phyloP scores from a whole-genome alignment of 208 protist species.

The Leishmania gerbilli region DNA sequence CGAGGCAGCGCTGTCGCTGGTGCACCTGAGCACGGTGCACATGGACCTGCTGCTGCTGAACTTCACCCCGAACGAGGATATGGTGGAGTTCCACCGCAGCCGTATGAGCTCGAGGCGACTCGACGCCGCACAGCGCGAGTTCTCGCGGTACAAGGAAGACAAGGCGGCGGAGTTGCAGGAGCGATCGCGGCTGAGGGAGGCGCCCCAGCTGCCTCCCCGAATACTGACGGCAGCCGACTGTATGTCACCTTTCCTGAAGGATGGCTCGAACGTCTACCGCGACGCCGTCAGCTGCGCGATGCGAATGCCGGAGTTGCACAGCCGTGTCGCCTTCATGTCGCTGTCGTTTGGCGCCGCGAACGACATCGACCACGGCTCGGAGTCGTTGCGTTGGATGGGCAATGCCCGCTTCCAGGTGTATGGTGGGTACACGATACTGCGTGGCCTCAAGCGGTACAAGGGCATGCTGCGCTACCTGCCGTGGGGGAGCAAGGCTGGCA shows the following conservation, averaged over 20 bases:
- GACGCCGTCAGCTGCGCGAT: constrained; percentile 42
- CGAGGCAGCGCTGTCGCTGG: constrained; percentile 59
- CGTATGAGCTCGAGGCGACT: constrained; percentile 17
- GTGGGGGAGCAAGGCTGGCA: constrained; percentile 48
- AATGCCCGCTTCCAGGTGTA: constrained; percentile 82
- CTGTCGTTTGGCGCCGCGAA: constrained; percentile 84
- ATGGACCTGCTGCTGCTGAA: constrained; percentile 69
- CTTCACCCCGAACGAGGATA: constrained; percentile 47
- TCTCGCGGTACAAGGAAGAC: constrained; percentile 26
- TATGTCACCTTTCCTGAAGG: constrained; percentile 48
- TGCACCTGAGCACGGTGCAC: constrained; percentile 61
- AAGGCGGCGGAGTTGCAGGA: constrained; percentile 32
- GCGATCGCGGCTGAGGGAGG: constrained; percentile 4
- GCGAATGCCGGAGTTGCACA: constrained; percentile 42
- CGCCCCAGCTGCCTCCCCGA: not conserved
- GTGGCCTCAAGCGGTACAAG: constrained; percentile 56
- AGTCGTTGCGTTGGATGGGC: constrained; percentile 88
- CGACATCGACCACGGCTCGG: constrained; percentile 83
- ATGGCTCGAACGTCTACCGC: constrained; percentile 49
- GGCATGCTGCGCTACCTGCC: constrained; percentile 77
- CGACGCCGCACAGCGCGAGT: constrained; percentile 25
- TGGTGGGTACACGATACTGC: constrained; percentile 59
- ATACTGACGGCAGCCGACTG: constrained; percentile 9
- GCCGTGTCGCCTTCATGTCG: constrained; percentile 85
- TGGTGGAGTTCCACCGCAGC: constrained; percentile 33